Percentiles rank a stretch among this genome's conserved stretches.
phyloP scores from a whole-genome alignment of 2,329 filamentous ascomycete genomes.

The Phoma sp. region DNA sequence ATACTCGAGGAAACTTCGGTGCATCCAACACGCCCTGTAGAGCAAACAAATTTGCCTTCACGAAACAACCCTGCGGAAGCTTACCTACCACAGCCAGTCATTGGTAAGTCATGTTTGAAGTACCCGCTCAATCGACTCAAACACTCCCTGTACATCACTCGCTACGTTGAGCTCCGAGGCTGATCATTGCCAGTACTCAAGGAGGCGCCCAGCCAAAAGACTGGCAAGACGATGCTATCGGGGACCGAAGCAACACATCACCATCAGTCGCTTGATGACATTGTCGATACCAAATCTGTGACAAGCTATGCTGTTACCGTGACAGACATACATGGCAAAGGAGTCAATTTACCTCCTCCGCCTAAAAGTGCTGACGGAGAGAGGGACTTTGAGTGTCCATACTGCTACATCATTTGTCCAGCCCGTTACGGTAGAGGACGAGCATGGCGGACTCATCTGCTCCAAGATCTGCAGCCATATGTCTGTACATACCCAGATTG shows the following conservation, averaged over 20 bases:
- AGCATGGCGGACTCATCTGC: constrained; percentile 44
- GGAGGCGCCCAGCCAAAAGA: constrained; percentile 40
- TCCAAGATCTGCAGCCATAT: constrained; percentile 49
- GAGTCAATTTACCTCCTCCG: constrained; percentile 43
- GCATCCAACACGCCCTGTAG: not conserved
- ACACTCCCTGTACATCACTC: not conserved
- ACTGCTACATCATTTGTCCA: constrained; percentile 49
- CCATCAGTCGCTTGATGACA: constrained; percentile 46
- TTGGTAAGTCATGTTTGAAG: not conserved
- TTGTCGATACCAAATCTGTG: constrained; percentile 45
- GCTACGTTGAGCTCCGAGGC: not conserved
- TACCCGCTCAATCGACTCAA: not conserved
- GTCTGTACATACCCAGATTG: constrained; percentile 46
- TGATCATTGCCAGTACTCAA: constrained; percentile 12
- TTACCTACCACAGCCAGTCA: constrained; percentile 8
- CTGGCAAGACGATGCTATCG: constrained; percentile 43
- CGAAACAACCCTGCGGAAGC: constrained; percentile 26
- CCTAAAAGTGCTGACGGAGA: constrained; percentile 41
- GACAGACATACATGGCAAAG: constrained; percentile 41
- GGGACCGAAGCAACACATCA: constrained; percentile 48
- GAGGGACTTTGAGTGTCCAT: constrained; percentile 48
- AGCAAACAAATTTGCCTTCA: constrained; percentile 13
- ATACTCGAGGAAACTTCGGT: constrained; percentile 26
- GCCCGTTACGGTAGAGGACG: constrained; percentile 43
- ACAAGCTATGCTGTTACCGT: constrained; percentile 48